Base-by-base conservation (phyloP, 352 stramenopile genomes). In the Phytophthora parvispora region DNA sequence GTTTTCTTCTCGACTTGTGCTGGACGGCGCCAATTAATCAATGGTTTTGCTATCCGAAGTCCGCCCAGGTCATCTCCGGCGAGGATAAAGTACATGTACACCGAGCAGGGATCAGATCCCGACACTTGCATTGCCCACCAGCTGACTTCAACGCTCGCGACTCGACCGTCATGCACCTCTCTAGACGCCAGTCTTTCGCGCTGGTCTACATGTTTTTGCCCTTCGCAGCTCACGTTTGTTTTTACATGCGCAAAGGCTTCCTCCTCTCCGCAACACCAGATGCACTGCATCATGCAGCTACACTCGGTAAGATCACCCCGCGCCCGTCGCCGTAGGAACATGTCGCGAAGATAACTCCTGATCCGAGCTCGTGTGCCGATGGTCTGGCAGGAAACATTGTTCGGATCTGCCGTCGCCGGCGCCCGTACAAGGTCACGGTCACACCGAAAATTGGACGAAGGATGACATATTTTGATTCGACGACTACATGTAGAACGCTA, bases 141-240 rank as follows among this genome's bases (percentile, higher is more conserved):
- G 59, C 27, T 48, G 60, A 20, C 9, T 67, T 61, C 50, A 45
- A 53, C 40, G 38, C 54, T 61, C n/a, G 42, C 38, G 27, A 52
- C 54, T 31, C 36, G 25, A 51, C 22, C 54, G n/a, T n/a, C n/a
- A n/a, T n/a, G n/a, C n/a, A n/a, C n/a, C n/a, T n/a, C n/a, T n/a
- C n/a, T n/a, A n/a, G n/a, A n/a, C n/a, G n/a, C n/a, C 7, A 5
- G 42, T 50, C 10, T 50, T 16, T 25, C 20, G n/a, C 22, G 43
- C 12, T 15, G 25, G 2, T 45, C 29, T 24, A n/a, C n/a, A n/a
- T 50, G 38, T 34, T 60, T 34, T 34, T 16, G n/a, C n/a, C 54
- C 54, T 52, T 51, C 42, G 52, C 54, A 25, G 54, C n/a, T n/a
- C n/a, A 3, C 25, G 5, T 25, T 16, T 29, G 22, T 42, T 22